A percentile compares a stretch with the other conserved stretches of the same genome.
phyloP scores from a whole-genome alignment of 2,329 filamentous ascomycete genomes.

The Rutstroemia sydowiana region DNA sequence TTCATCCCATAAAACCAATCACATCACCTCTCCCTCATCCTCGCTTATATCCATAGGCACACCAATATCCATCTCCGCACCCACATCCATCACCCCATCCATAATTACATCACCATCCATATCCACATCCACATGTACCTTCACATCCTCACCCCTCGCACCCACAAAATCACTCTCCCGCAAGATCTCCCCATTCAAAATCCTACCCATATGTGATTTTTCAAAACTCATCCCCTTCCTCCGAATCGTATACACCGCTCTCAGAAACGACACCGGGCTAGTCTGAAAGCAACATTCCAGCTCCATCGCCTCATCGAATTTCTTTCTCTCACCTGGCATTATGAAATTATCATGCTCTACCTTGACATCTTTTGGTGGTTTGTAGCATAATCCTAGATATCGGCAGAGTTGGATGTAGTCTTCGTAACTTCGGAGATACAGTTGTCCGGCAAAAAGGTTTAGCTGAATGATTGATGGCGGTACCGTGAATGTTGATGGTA shows the following conservation, averaged over 20 bases:
- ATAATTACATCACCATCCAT: background rate
- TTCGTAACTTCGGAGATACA: slow-evolving; percentile 48
- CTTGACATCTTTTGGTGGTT: slow-evolving; percentile 8
- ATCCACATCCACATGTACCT: too few relatives aligned
- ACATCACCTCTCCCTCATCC: too few relatives aligned
- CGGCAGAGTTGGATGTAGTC: slow-evolving; percentile 49
- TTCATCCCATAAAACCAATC: too few relatives aligned
- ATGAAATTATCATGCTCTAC: slow-evolving; percentile 32
- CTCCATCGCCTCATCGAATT: slow-evolving; percentile 5
- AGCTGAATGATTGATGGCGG: slow-evolving; percentile 37
- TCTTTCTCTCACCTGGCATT: background rate
- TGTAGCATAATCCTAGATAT: slow-evolving; percentile 42
- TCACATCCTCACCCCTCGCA: too few relatives aligned
- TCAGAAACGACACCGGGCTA: slow-evolving; percentile 37
- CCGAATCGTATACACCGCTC: slow-evolving; percentile 30
- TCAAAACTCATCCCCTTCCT: slow-evolving; percentile 34
- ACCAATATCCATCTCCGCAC: too few relatives aligned
- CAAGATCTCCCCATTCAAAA: slow-evolving; percentile 34
- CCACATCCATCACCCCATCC: background rate
- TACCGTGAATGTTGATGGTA: slow-evolving; percentile 15
- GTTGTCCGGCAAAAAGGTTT: slow-evolving; percentile 60
- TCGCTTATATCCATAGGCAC: too few relatives aligned
- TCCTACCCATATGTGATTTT: slow-evolving; percentile 39
- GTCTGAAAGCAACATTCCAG: slow-evolving; percentile 27
- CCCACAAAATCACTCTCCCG: background rate